Evolutionary conservation across 768 basidiomycete genomes (phyloP).

Genomic region (Xerocomus potaroensis): DNA sequence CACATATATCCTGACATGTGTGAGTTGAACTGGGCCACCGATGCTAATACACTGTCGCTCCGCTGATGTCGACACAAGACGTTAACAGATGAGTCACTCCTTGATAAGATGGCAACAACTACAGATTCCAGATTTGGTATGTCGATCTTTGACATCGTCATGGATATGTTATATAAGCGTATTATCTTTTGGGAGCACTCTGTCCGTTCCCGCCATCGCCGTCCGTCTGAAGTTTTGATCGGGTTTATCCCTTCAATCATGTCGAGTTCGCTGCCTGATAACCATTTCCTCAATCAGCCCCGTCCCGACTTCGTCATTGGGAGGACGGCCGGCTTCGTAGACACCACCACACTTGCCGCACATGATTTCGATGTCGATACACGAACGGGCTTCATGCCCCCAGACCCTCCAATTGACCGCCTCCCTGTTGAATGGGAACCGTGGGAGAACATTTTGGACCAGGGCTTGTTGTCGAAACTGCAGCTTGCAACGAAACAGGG

Average conservation of each 20-base stretch:
- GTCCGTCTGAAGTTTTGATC: background rate
- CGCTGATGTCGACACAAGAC: too few relatives aligned
- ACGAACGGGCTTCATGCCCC: constrained; percentile 88
- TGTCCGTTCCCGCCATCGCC: too few relatives aligned
- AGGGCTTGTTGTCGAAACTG: constrained; percentile 45
- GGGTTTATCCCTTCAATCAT: constrained; percentile 4
- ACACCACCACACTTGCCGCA: constrained; percentile 66
- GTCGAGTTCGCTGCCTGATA: constrained; percentile 13
- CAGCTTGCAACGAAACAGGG: constrained; percentile 50
- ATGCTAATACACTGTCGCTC: too few relatives aligned
- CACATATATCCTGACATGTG: too few relatives aligned
- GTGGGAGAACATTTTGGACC: constrained; percentile 67
- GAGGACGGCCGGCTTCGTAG: constrained; percentile 27
- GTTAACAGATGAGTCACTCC: too few relatives aligned
- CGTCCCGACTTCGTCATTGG: constrained; percentile 30
- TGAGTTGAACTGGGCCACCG: too few relatives aligned
- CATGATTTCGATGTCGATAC: constrained; percentile 93
- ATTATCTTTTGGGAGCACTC: too few relatives aligned
- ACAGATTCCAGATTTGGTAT: too few relatives aligned
- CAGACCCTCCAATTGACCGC: constrained; percentile 59
- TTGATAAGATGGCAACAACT: too few relatives aligned
- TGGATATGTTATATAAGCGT: too few relatives aligned
- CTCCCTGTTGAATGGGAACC: constrained; percentile 59
- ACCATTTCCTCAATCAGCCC: constrained; percentile 35
- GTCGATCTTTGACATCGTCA: too few relatives aligned